These are phyloP conservation scores for Clitopilus passeckerianus DNA, from an alignment of 768 basidiomycete genomes.

Conservation along the genomic window DNA sequence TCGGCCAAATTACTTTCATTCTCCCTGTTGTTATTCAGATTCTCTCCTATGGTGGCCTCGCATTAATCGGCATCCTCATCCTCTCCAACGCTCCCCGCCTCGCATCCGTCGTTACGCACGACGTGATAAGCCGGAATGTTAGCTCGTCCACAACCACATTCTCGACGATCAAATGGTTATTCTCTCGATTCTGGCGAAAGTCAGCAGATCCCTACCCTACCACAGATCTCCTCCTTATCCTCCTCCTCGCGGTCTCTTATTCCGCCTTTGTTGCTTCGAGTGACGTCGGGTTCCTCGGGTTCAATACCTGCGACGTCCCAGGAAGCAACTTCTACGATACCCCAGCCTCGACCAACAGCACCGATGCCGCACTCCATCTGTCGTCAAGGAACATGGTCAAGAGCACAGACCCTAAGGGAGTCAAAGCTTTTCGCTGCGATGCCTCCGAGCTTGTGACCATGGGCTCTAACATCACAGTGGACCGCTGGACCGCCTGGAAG, in stretches of 20 bases:
- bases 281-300: no score
- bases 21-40: slow-evolving; percentile 18
- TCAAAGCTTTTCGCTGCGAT: slow-evolving; percentile 8
- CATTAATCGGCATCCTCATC: slow-evolving; percentile 14
- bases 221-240: not conserved
- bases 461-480: slow-evolving; percentile 2
- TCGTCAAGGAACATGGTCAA: not conserved
- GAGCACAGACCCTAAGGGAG: no score
- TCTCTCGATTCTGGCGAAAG: slow-evolving; percentile 4
- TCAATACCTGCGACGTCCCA: no score
- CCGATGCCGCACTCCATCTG: slow-evolving; percentile 1
- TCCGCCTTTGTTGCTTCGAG: no score
- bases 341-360: no score
- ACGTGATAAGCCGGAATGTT: slow-evolving; percentile 15
- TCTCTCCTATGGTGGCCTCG: slow-evolving; percentile 13
- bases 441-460: slow-evolving; percentile 1
- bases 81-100: slow-evolving; percentile 14
- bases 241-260: no score
- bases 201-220: slow-evolving; percentile 6
- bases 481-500: slow-evolving; percentile 13
- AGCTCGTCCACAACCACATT: slow-evolving; percentile 9
- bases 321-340: no score
- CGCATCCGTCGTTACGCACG: slow-evolving; percentile 15
- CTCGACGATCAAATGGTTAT: slow-evolving; percentile 13
- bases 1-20: slow-evolving; percentile 18